Percentiles rank a stretch among this genome's conserved stretches.
Conservation (phyloP, 1,139 yeast species). For the Arxiozyma heterogenica region DNA sequence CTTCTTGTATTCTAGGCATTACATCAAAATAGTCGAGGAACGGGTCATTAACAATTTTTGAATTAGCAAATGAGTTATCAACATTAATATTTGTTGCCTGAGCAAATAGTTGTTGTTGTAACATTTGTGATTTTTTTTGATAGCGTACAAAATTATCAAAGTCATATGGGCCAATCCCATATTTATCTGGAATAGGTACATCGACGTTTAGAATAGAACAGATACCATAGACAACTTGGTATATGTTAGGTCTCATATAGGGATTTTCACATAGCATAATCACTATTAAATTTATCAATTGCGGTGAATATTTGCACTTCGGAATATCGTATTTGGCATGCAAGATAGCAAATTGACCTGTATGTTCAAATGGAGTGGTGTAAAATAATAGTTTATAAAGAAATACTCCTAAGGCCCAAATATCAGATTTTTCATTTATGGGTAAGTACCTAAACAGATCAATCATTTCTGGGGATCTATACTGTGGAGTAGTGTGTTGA, state of each 20-base stretch:
- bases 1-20: constrained; percentile 19
- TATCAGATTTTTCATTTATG: constrained; percentile 87
- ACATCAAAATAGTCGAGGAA: constrained; percentile 24
- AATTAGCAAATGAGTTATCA: constrained; percentile 14
- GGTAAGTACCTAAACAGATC: constrained; percentile 79
- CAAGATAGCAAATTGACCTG: constrained; percentile 61
- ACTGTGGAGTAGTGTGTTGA: constrained; percentile 92
- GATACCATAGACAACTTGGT: constrained; percentile 66
- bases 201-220: constrained; percentile 46
- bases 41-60: constrained; percentile 16
- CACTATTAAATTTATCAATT: constrained; percentile 60
- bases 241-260: constrained; percentile 75
- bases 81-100: constrained; percentile 7
- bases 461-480: constrained; percentile 93
- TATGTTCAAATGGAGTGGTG: constrained; percentile 87
- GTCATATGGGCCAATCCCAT: constrained; percentile 33
- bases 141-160: constrained; percentile 30
- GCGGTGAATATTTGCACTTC: constrained; percentile 41
- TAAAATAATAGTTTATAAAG: constrained; percentile 85
- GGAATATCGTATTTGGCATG: constrained; percentile 57
- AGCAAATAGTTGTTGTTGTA: constrained; percentile 24
- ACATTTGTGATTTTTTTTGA: constrained; percentile 29
- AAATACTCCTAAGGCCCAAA: constrained; percentile 96
- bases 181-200: constrained; percentile 43
- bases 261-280: constrained; percentile 77